Conservation (phyloP, 352 stramenopile genomes). For the Globisporangium uncinulatum region DNA sequence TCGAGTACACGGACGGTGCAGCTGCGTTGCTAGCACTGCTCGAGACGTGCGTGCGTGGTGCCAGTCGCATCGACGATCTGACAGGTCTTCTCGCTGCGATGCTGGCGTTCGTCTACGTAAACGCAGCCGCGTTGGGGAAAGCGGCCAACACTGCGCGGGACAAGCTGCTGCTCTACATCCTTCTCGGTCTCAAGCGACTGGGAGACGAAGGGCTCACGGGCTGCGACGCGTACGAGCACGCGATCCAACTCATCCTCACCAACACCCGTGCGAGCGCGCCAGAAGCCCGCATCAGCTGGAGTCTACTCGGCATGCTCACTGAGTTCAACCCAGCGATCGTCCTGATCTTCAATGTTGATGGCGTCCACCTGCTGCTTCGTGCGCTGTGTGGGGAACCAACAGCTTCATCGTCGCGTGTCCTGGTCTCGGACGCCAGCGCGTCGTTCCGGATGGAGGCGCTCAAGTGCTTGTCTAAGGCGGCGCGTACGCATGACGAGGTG, state of each 20-base stretch:
- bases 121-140: slow-evolving; percentile 28
- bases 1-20: slow-evolving; percentile 1
- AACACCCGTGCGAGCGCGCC: slow-evolving; percentile 32
- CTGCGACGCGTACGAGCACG: slow-evolving; percentile 43
- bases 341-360: slow-evolving; percentile 60
- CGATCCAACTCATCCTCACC: slow-evolving; percentile 45
- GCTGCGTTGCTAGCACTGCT: slow-evolving; percentile 23
- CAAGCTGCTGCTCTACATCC: slow-evolving; percentile 41
- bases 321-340: slow-evolving; percentile 53
- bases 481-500: slow-evolving; percentile 52
- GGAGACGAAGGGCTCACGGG: slow-evolving; percentile 42
- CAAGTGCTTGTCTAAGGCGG: slow-evolving; percentile 58
- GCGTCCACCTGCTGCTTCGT: slow-evolving; percentile 42
- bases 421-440: slow-evolving; percentile 9
- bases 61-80: slow-evolving; percentile 22
- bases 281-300: slow-evolving; percentile 41
- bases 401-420: slow-evolving; percentile 11
- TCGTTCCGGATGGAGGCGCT: slow-evolving; percentile 43
- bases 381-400: slow-evolving; percentile 28
- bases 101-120: slow-evolving; percentile 34
- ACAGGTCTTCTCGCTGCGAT: slow-evolving; percentile 32
- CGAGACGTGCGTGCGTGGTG: slow-evolving; percentile 16
- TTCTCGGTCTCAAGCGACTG: slow-evolving; percentile 51
- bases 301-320: slow-evolving; percentile 43
- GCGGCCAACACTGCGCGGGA: slow-evolving; percentile 20